These are phyloP conservation scores for Sclerospora graminicola DNA, from an alignment of 352 stramenopile genomes.

Conservation along the genomic window DNA sequence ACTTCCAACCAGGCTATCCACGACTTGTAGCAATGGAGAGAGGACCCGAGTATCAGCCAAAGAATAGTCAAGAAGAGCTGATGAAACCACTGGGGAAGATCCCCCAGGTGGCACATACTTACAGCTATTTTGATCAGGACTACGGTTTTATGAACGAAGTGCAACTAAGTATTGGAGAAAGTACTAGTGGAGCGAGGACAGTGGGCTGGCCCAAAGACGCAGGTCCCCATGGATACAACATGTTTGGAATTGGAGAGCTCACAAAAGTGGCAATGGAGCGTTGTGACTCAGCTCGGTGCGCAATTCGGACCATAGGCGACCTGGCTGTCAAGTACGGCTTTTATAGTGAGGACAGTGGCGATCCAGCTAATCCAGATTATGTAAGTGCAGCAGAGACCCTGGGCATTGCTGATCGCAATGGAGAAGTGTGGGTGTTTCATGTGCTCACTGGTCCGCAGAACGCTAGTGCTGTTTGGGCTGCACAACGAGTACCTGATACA, in stretches of 20 bases:
- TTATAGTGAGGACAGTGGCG: slow-evolving; percentile 85
- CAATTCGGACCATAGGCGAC: slow-evolving; percentile 80
- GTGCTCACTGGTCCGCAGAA: slow-evolving; percentile 88
- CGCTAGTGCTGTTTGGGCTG: slow-evolving; percentile 87
- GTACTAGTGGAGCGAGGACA: slow-evolving; percentile 82
- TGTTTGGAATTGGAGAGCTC: slow-evolving; percentile 87
- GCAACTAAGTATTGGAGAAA: slow-evolving; percentile 90
- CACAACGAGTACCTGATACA: slow-evolving; percentile 87
- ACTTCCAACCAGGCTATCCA: slow-evolving; percentile 61
- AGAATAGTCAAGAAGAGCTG: slow-evolving; percentile 15
- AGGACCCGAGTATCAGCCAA: slow-evolving; percentile 50
- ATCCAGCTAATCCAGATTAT: slow-evolving; percentile 42
- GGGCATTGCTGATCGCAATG: slow-evolving; percentile 76
- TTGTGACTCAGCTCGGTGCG: slow-evolving; percentile 73
- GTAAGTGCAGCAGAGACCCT: slow-evolving; percentile 77
- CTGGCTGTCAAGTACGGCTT: slow-evolving; percentile 91
- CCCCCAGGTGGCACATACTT: slow-evolving; percentile 85
- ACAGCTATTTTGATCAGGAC: slow-evolving; percentile 90
- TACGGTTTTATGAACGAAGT: slow-evolving; percentile 94
- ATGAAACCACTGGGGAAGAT: slow-evolving; percentile 75
- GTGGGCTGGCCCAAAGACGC: slow-evolving; percentile 59
- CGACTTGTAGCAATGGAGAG: slow-evolving; percentile 60
- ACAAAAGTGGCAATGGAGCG: slow-evolving; percentile 88
- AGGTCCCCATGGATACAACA: slow-evolving; percentile 60
- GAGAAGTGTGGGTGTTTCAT: slow-evolving; percentile 92